These are phyloP conservation scores for Phaeosphaeriaceae sp. DNA, from an alignment of 2,329 filamentous ascomycete genomes.

Conservation along the genomic window DNA sequence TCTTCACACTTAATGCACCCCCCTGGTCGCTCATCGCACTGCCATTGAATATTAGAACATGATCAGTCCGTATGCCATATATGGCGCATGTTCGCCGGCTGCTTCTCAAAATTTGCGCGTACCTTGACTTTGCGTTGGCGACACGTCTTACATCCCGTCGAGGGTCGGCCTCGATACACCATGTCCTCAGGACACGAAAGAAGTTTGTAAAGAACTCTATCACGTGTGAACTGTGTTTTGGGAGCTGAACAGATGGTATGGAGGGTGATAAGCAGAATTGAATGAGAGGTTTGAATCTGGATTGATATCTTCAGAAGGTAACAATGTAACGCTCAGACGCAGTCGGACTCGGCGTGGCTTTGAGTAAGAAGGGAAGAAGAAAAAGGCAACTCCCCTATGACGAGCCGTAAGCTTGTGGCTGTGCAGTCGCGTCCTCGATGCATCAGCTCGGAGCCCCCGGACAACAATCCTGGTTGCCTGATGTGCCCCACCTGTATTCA, in stretches of 20 bases:
- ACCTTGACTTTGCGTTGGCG: conserved; percentile 47
- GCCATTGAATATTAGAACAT: conserved; percentile 19
- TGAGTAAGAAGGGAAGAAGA: background rate
- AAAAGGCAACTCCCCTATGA: background rate
- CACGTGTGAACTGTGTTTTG: background rate
- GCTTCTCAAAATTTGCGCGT: background rate
- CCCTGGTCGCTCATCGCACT: conserved; percentile 41
- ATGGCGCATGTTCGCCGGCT: background rate
- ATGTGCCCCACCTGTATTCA: background rate
- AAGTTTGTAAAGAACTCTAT: background rate
- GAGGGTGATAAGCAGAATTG: background rate
- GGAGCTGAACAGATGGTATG: background rate
- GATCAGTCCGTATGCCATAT: background rate
- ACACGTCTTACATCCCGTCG: conserved; percentile 45
- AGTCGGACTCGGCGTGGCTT: background rate
- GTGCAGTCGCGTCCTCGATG: background rate
- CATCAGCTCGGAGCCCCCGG: background rate
- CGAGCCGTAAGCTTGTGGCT: background rate
- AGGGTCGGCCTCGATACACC: conserved; percentile 44
- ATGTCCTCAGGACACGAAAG: conserved; percentile 17
- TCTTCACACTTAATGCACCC: conserved; percentile 38
- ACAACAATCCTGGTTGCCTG: background rate
- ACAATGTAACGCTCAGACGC: background rate
- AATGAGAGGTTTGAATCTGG: background rate
- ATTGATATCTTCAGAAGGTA: background rate